Conservation (phyloP, 768 basidiomycete genomes). For the Harrya chromipes region DNA sequence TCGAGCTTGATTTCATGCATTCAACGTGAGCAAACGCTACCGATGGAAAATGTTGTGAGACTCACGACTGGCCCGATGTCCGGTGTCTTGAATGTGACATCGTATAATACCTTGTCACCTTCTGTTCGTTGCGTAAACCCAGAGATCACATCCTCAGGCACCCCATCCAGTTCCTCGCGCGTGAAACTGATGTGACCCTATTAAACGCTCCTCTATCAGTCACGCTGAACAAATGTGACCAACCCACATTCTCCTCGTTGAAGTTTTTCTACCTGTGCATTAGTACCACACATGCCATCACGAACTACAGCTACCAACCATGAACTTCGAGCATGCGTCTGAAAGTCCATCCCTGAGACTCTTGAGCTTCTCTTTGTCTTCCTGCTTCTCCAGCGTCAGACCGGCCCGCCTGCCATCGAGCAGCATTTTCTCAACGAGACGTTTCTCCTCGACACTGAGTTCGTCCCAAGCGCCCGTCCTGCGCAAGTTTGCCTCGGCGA, state of each 20-base stretch:
- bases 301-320: slow-evolving; percentile 41
- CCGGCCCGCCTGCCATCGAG: slow-evolving; percentile 80
- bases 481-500: slow-evolving; percentile 67
- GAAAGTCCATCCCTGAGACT: slow-evolving; percentile 74
- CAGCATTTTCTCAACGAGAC: slow-evolving; percentile 79
- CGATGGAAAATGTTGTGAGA: neutral
- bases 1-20: slow-evolving; percentile 53
- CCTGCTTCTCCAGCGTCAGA: slow-evolving; percentile 63
- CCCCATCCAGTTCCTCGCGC: slow-evolving; percentile 71
- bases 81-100: slow-evolving; percentile 78
- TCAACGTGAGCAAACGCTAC: neutral
- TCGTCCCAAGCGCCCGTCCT: slow-evolving; percentile 58
- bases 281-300: neutral
- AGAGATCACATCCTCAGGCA: slow-evolving; percentile 74
- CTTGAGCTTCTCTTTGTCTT: slow-evolving; percentile 52
- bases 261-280: slow-evolving; percentile 67
- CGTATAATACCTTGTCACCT: slow-evolving; percentile 56
- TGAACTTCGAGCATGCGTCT: slow-evolving; percentile 74
- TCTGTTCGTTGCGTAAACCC: slow-evolving; percentile 70
- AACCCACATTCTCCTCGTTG: slow-evolving; percentile 77
- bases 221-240: neutral
- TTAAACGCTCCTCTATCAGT: neutral
- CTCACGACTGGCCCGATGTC: slow-evolving; percentile 76
- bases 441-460: slow-evolving; percentile 62
- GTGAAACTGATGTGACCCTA: slow-evolving; percentile 67